Evolutionary conservation across 495 filamentous ascomycete species (phyloP), one percentile per base, ranked within the genome.

Genomic region (Penicillium paxilli): DNA sequence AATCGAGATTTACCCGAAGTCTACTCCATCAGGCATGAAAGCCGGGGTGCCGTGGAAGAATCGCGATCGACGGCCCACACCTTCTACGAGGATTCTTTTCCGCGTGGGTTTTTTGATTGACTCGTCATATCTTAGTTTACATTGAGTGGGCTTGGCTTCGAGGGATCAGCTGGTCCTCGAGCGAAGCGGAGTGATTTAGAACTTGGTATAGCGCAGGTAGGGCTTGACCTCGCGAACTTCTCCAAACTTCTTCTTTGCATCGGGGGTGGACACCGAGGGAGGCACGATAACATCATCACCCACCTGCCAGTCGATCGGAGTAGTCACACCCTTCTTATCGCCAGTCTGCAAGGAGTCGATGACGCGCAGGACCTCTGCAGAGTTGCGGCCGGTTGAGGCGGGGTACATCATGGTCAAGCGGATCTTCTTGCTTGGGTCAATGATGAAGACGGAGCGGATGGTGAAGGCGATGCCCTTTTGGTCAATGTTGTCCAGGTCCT

Each of bases 361-460:
- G 49, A 98, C 87, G 65, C 95, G 90, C 55, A 98, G 84, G 50
- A 98, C 90, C 78, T 98, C 94, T 61, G 91, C 92, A 52, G 90
- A 89, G 79, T 98, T 98, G 65, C 94, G 91, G 68, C 94, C 95
- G 24, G 95, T 98, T 38, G 91, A 96, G 52, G 95, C 94, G 16
- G 95, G 95, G 83, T 97, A 98, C 62, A 92, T 87, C 57, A 98
- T 83, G 72, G 96, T 97, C 65, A 91, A 86, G 64, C 94, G 91
- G 74, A 98, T 97, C 63, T 87, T 92, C 86, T 98, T 97, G 83
- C 87, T 96, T 51, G 94, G 95, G 80, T 98, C 94, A 73, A 98
- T 95, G 79, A 98, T 80, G 83, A 98, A 98, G 74, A 98, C 95
- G 59, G 91, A 96, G 68, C 94, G 92, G 80, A 98, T 97, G 69